Conservation (phyloP, 495 filamentous ascomycete species). For the Bathelium albidoporum region DNA sequence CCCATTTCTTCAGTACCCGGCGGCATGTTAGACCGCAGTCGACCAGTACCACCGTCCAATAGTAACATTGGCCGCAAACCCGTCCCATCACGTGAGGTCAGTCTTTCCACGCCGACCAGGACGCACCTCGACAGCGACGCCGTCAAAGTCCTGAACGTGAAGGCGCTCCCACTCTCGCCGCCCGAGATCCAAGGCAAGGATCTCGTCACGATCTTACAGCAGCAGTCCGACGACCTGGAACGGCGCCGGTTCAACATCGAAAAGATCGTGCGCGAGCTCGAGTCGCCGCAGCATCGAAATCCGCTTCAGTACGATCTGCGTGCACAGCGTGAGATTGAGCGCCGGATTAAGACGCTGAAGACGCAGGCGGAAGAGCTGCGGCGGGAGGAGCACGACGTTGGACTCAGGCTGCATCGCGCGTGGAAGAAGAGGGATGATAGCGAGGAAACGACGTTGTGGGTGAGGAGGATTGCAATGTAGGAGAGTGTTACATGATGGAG, state of each 20-base stretch:
- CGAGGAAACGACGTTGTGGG: conserved; percentile 70
- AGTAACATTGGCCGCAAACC: neutral
- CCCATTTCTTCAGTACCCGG: neutral
- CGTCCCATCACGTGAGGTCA: neutral
- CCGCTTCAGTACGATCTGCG: conserved; percentile 47
- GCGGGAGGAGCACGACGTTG: conserved; percentile 75
- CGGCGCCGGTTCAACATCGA: conserved; percentile 60
- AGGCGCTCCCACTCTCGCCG: conserved; percentile 48
- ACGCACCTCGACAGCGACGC: conserved; percentile 26
- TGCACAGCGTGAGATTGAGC: conserved; percentile 58
- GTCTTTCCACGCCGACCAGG: neutral
- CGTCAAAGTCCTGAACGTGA: conserved; percentile 35
- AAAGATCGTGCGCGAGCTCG: conserved; percentile 29
- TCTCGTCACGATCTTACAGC: conserved; percentile 57
- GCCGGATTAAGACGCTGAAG: conserved; percentile 57
- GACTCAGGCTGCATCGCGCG: conserved; percentile 68
- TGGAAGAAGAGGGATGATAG: conserved; percentile 52
- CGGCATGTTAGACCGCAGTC: neutral
- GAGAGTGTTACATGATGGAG: neutral
- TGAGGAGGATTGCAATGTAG: conserved; percentile 51
- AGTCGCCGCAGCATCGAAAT: conserved; percentile 39
- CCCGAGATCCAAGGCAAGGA: conserved; percentile 48
- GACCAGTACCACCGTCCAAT: conserved; percentile 2
- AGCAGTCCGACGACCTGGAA: conserved; percentile 52
- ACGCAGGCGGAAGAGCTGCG: conserved; percentile 69